Evolutionary conservation across 192 early-diverging fungal species (phyloP).

Genomic region (Linnemannia elongata): DNA sequence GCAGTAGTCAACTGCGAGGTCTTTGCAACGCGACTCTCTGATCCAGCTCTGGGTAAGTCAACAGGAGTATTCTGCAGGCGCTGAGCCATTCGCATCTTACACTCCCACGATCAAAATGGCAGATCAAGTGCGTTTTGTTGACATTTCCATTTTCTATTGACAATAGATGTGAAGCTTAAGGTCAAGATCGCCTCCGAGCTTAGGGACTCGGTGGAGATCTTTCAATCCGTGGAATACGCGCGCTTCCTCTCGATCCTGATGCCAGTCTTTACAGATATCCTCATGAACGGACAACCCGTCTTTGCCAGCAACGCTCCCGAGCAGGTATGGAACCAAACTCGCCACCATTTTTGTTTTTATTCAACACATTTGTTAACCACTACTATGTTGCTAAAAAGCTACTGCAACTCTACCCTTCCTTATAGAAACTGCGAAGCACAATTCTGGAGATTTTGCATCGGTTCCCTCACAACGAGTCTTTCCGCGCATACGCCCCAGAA

Average conservation of each 20-base stretch:
- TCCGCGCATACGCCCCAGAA: constrained; percentile 81
- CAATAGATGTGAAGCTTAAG: constrained; percentile 70
- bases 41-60: constrained; percentile 62
- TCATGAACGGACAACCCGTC: constrained; percentile 78
- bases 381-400: neutral
- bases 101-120: neutral
- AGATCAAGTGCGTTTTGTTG: neutral
- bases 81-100: neutral
- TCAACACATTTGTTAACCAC: too few relatives aligned
- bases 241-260: constrained; percentile 83
- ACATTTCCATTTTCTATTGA: neutral
- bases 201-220: constrained; percentile 91
- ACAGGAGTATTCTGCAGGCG: too few relatives aligned
- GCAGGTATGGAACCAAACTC: constrained; percentile 64
- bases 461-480: constrained; percentile 89
- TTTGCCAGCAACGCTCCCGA: constrained; percentile 82
- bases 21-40: constrained; percentile 65
- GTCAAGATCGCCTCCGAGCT: constrained; percentile 87
- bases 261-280: constrained; percentile 85
- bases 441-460: constrained; percentile 95
- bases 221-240: constrained; percentile 88
- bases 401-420: neutral
- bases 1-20: constrained; percentile 60
- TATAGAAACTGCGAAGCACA: constrained; percentile 88
- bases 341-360: neutral